Conservation (phyloP, 139 green algal species). For the Chlamydomonas sp. region DNA sequence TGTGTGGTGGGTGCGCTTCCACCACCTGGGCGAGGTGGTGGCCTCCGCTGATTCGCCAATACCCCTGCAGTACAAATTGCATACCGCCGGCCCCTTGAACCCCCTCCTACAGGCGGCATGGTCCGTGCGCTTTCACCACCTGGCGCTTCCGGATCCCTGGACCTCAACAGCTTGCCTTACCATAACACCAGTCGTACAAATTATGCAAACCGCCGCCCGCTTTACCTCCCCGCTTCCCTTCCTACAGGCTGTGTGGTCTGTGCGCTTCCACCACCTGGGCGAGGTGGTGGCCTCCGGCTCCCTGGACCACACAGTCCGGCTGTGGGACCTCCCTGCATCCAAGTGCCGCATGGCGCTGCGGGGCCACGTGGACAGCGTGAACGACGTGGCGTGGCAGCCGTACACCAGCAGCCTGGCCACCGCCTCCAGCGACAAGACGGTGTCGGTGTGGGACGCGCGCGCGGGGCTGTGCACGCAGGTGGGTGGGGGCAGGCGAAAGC, state of each 20-base stretch:
- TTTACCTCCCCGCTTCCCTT: neutral
- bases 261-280: slow-evolving; percentile 76
- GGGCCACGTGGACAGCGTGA: slow-evolving; percentile 90
- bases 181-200: neutral
- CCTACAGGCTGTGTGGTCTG: slow-evolving; percentile 29
- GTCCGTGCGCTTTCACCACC: too few species aligned
- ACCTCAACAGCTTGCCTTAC: too few species aligned
- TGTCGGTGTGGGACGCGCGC: slow-evolving; percentile 85
- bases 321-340: slow-evolving; percentile 70
- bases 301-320: slow-evolving; percentile 78
- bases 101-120: too few species aligned
- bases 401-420: slow-evolving; percentile 62
- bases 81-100: too few species aligned
- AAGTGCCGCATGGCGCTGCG: slow-evolving; percentile 72
- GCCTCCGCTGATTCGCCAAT: too few species aligned
- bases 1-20: slow-evolving; percentile 59
- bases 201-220: neutral
- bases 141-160: too few species aligned
- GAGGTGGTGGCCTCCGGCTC: slow-evolving; percentile 79
- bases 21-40: slow-evolving; percentile 81
- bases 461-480: slow-evolving; percentile 68
- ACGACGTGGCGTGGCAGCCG: slow-evolving; percentile 84
- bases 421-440: slow-evolving; percentile 87
- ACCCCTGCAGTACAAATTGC: too few species aligned
- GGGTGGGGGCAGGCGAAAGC: neutral